phyloP scores from a whole-genome alignment of 2,329 filamentous ascomycete species.

The Aspergillus sergii region DNA sequence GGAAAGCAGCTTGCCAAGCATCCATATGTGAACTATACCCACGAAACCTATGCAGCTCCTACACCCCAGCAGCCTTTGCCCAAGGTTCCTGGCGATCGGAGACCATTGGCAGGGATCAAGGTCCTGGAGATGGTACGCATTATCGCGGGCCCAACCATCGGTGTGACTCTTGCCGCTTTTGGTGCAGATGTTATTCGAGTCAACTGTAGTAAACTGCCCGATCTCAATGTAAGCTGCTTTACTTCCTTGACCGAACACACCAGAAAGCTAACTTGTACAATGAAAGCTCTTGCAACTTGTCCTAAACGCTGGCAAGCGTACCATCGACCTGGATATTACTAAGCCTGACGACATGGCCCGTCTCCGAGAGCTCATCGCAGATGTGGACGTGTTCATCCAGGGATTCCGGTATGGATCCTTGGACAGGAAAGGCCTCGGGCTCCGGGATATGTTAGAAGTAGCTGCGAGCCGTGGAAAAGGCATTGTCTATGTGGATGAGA shows the following conservation, averaged over 20 bases:
- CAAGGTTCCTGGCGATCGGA: constrained; percentile 7
- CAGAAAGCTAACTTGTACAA: neutral
- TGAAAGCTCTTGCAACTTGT: constrained; percentile 24
- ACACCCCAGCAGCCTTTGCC: constrained; percentile 35
- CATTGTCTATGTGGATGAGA: constrained; percentile 54
- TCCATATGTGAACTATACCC: constrained; percentile 46
- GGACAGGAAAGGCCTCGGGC: constrained; percentile 30
- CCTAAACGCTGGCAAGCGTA: constrained; percentile 28
- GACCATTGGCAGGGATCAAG: constrained; percentile 49
- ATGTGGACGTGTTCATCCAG: constrained; percentile 58
- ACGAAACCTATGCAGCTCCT: constrained; percentile 36
- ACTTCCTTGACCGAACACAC: neutral
- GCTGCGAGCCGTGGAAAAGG: constrained; percentile 46
- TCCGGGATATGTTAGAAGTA: constrained; percentile 44
- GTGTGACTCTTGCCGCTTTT: constrained; percentile 46
- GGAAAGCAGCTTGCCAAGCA: constrained; percentile 46
- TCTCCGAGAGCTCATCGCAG: constrained; percentile 47
- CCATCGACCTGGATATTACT: constrained; percentile 49
- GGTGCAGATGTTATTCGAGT: constrained; percentile 53
- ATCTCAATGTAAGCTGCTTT: constrained; percentile 30
- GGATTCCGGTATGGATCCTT: constrained; percentile 55
- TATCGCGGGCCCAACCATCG: constrained; percentile 47
- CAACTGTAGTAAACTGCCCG: constrained; percentile 44
- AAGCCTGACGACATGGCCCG: constrained; percentile 43
- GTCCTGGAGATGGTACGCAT: constrained; percentile 49